A percentile compares a stretch with the other conserved stretches of the same genome.
Evolutionary conservation across 2,329 filamentous ascomycete genomes (phyloP).

Genomic region (Colletotrichum sp.): DNA sequence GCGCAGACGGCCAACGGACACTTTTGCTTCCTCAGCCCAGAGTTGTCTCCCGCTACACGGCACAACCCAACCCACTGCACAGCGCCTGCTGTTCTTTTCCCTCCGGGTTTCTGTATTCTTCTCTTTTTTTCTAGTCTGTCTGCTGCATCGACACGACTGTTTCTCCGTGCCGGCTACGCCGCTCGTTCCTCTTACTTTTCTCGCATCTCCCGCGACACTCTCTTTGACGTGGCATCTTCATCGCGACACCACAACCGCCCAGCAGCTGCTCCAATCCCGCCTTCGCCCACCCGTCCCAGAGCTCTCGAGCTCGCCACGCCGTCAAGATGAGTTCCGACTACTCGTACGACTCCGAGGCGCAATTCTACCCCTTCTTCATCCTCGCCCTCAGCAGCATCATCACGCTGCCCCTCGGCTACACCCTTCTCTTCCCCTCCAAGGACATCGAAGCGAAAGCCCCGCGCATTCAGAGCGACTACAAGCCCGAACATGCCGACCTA

Average conservation of each 20-base stretch:
- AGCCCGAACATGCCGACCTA: conserved; percentile 81
- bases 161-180: neutral
- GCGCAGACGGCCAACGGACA: neutral
- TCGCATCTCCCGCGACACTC: neutral
- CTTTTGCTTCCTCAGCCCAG: neutral
- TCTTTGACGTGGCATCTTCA: conserved; percentile 3
- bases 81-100: neutral
- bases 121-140: neutral
- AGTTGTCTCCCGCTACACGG: neutral
- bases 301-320: conserved; percentile 34
- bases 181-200: neutral
- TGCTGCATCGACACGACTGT: neutral
- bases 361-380: conserved; percentile 99
- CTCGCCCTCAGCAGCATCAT: conserved; percentile 87
- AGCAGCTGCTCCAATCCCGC: neutral
- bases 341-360: conserved; percentile 96
- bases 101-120: neutral
- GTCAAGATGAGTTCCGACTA: conserved; percentile 89
- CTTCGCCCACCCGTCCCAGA: conserved; percentile 22
- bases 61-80: neutral
- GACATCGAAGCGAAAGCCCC: conserved; percentile 81
- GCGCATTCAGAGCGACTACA: conserved; percentile 82
- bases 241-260: neutral
- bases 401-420: conserved; percentile 90
- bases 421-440: conserved; percentile 78